Conservation (phyloP, 2,329 filamentous ascomycete genomes). For the Blumeria graminis region DNA sequence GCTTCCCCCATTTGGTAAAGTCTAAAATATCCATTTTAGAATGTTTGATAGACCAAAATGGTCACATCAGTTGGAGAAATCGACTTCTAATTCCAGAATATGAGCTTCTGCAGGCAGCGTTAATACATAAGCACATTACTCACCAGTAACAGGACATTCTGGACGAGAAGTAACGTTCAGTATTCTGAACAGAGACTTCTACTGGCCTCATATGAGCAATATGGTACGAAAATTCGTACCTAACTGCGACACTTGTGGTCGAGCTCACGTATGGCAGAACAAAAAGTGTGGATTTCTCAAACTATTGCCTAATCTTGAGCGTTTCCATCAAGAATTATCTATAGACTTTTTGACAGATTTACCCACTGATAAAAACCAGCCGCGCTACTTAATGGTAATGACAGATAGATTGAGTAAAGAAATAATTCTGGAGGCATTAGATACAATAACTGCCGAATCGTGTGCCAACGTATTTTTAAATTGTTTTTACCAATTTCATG, state of each 20-base stretch:
- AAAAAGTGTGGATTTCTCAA: background rate
- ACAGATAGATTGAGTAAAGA: background rate
- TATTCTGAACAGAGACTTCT: too few species aligned
- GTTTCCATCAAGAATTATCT: background rate
- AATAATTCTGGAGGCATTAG: background rate
- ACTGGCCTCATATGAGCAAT: background rate
- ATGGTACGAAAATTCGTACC: background rate
- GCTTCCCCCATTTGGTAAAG: background rate
- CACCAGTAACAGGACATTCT: too few species aligned
- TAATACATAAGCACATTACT: too few species aligned
- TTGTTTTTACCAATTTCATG: background rate
- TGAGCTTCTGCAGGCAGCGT: background rate
- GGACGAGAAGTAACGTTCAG: too few species aligned
- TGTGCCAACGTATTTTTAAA: too few species aligned
- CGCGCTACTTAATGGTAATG: background rate
- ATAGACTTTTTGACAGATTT: background rate
- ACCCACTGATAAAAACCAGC: background rate
- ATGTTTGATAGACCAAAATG: background rate
- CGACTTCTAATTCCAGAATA: background rate
- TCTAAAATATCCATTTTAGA: background rate
- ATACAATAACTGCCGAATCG: background rate
- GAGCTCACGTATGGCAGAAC: background rate
- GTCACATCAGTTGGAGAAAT: background rate
- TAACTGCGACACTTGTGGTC: background rate
- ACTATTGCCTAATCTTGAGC: background rate